Evolutionary conservation across 192 early-diverging fungal species (phyloP).

Genomic region (Entophlyctis helioformis): DNA sequence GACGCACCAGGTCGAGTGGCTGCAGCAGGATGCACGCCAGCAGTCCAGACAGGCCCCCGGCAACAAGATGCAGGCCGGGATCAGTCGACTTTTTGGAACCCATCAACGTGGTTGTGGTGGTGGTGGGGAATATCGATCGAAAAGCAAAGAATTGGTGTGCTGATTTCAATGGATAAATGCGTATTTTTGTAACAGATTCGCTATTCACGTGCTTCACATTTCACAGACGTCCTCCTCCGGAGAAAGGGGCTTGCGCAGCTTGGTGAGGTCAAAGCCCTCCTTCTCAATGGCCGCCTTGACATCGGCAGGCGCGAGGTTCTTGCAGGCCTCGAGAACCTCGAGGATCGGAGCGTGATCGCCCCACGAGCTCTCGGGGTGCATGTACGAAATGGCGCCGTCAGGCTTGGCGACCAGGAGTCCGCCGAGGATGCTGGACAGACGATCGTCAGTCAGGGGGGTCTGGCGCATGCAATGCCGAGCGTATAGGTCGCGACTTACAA

Average conservation of each 20-base stretch:
- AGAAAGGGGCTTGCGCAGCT: too few species aligned
- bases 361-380: constrained; percentile 22
- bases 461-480: too few species aligned
- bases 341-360: constrained; percentile 27
- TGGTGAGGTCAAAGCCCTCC: too few species aligned
- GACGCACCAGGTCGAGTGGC: constrained; percentile 63
- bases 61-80: constrained; percentile 45
- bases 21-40: constrained; percentile 70
- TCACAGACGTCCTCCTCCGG: too few species aligned
- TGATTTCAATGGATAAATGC: neutral
- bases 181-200: too few species aligned
- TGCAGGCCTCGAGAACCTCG: constrained; percentile 26
- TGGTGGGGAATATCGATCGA: too few species aligned
- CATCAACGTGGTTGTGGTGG: too few species aligned
- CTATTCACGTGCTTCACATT: too few species aligned
- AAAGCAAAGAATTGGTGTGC: too few species aligned
- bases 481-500: constrained; percentile 3
- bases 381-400: constrained; percentile 17
- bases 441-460: too few species aligned
- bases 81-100: neutral
- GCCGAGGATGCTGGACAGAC: too few species aligned
- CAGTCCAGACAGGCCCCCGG: constrained; percentile 68
- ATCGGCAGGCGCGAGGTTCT: constrained; percentile 11
- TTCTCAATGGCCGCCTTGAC: too few species aligned
- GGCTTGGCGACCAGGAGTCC: constrained; percentile 20